Conservation (phyloP, 1,284 basidiomycete species). For the Anthracocystis panici-leucophaei region DNA sequence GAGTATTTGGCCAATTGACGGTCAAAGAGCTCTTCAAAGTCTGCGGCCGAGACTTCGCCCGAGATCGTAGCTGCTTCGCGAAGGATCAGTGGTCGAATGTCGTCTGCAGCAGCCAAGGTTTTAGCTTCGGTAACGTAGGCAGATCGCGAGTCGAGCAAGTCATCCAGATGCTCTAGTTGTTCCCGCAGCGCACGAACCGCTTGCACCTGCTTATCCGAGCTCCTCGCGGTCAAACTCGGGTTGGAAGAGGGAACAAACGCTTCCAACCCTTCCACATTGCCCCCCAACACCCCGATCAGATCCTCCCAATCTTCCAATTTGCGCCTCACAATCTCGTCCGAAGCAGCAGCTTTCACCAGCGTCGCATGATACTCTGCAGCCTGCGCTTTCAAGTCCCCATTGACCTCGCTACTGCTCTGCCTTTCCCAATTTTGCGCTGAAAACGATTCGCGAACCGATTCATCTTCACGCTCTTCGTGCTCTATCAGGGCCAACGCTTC, state of each 20-base stretch:
- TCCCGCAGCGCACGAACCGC: constrained; percentile 78
- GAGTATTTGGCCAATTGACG: constrained; percentile 85
- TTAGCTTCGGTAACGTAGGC: constrained; percentile 79
- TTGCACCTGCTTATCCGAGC: constrained; percentile 29
- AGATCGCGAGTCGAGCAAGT: constrained; percentile 73
- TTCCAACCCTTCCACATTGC: constrained; percentile 30
- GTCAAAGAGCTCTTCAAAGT: constrained; percentile 82
- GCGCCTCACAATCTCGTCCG: constrained; percentile 72
- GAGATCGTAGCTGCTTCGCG: constrained; percentile 75
- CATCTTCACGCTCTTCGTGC: constrained; percentile 88
- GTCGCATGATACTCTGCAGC: constrained; percentile 51
- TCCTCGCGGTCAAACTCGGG: constrained; percentile 13
- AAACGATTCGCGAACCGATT: constrained; percentile 73
- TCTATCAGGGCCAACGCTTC: constrained; percentile 89
- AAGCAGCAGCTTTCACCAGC: constrained; percentile 52
- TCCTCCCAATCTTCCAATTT: constrained; percentile 54
- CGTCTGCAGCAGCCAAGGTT: constrained; percentile 78
- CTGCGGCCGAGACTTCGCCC: constrained; percentile 73
- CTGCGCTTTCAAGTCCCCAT: constrained; percentile 50
- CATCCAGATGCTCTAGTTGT: constrained; percentile 84
- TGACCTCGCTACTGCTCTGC: constrained; percentile 74
- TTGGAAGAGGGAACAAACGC: constrained; percentile 38
- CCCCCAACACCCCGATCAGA: constrained; percentile 33
- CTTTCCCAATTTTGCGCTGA: constrained; percentile 71
- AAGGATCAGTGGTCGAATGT: constrained; percentile 80